phyloP scores from a whole-genome alignment of 768 basidiomycete species.

The Cantharellus anzutake region DNA sequence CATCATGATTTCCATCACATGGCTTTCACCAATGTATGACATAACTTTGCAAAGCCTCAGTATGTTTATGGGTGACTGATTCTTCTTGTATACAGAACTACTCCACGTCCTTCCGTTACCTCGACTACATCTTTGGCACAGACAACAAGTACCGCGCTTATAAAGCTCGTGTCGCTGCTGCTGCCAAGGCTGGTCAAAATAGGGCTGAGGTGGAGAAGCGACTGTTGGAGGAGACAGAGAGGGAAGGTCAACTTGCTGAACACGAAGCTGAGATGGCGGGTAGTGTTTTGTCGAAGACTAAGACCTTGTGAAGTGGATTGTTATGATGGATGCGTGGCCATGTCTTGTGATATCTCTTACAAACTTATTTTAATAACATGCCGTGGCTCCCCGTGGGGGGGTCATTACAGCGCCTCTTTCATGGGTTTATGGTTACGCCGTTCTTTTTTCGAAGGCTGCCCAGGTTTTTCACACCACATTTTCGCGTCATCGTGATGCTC shows the following conservation, averaged over 20 bases:
- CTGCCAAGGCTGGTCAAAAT: constrained; percentile 26
- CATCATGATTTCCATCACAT: constrained; percentile 99
- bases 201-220: constrained; percentile 35
- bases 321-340: no score
- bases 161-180: constrained; percentile 38
- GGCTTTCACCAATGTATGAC: constrained; percentile 57
- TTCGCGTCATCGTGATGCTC: no score
- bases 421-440: no score
- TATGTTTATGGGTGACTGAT: background rate
- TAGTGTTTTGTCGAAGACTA: background rate
- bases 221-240: constrained; percentile 50
- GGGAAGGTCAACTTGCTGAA: constrained; percentile 53
- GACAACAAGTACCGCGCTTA: constrained; percentile 79
- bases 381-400: no score
- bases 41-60: background rate
- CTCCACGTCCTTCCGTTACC: constrained; percentile 88
- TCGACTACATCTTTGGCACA: constrained; percentile 76
- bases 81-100: constrained; percentile 32
- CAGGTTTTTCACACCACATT: no score
- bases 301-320: background rate
- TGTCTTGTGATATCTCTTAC: no score
- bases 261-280: constrained; percentile 20
- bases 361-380: no score
- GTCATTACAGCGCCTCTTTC: no score
- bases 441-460: no score